Conservation (phyloP, 2,329 filamentous ascomycete species). For the Fusarium sp. region DNA sequence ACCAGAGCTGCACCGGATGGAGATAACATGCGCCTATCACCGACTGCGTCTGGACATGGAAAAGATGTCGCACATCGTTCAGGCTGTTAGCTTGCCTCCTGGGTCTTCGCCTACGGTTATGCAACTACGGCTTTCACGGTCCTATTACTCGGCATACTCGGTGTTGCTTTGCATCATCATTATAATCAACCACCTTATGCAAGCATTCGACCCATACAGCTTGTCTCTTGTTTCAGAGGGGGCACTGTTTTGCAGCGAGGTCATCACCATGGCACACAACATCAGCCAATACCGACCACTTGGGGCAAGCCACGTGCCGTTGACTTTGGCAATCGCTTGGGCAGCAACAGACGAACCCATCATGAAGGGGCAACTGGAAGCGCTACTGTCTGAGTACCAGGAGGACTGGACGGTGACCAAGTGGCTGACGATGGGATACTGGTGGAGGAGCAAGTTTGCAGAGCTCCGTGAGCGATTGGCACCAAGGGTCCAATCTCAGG, state of each 20-base stretch:
- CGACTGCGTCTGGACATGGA: conserved; percentile 19
- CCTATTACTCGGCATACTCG: conserved; percentile 27
- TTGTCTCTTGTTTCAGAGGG: conserved; percentile 18
- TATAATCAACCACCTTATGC: conserved; percentile 31
- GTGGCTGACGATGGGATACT: conserved; percentile 26
- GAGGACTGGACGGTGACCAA: conserved; percentile 27
- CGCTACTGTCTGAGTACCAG: conserved; percentile 26
- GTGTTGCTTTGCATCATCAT: conserved; percentile 17
- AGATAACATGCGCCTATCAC: conserved; percentile 33
- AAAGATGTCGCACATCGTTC: conserved; percentile 27
- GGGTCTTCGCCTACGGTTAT: conserved; percentile 17
- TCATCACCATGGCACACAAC: conserved; percentile 13
- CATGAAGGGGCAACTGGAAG: conserved; percentile 23
- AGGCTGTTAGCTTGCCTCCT: conserved; percentile 17
- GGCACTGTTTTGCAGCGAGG: conserved; percentile 27
- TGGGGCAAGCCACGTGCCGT: conserved; percentile 27
- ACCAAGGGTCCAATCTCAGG: neutral
- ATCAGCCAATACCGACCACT: conserved; percentile 26
- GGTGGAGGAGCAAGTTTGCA: conserved; percentile 32
- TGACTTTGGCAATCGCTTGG: conserved; percentile 29
- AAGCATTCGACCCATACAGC: conserved; percentile 31
- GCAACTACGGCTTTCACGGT: conserved; percentile 18
- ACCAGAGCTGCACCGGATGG: conserved; percentile 31
- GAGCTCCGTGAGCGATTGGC: conserved; percentile 19
- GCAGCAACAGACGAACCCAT: conserved; percentile 28